Evolutionary conservation across 139 green algal species (phyloP), one percentile per base, ranked within the genome.

Genomic region (Coelastrella sp.): DNA sequence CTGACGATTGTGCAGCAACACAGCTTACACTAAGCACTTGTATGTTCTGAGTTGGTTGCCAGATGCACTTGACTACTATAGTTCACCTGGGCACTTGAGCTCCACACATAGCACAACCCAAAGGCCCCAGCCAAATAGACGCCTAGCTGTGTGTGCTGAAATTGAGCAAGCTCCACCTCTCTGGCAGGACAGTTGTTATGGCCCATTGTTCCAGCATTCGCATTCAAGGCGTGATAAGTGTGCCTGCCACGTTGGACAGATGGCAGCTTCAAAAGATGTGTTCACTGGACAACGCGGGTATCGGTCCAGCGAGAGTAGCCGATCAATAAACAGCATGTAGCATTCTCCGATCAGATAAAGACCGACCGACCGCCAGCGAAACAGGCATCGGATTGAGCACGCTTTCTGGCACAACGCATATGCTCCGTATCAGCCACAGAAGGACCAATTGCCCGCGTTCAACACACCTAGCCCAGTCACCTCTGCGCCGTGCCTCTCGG

Each of bases 61-160:
- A 47, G 32, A 47, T 47, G 32, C 32, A 47, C 32, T 47, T 47
- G 32, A 47, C 32, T 47, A 47, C 32, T 71, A 71, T 14, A 71
- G 14, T 23, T 16, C 58, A 95, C 93, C 92, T 95, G 91, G 7
- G 87, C 92, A 65, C 93, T 95, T 47, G 95, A 93, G 10, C 80
- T 86, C 32, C 91, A 93, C 4, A 95, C n/a, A 82, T 93, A 96
- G 5, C 84, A 80, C 11, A 94, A 73, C 7, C 86, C 91, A 68
- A 93, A 92, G 6, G 73, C 20, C 17, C 89, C 92, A 4, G 93
- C 93, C 17, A 95, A 82, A 61, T 96, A 96, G 20, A 93, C 87
- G 0, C 88, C 90, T 23, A 95, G 80, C 60, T 95, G 90, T n/a
- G 94, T 96, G 76, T 96, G 94, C 74, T 96, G 87, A 60, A 94